Evolutionary conservation across 352 stramenopile species (phyloP), one percentile per base, ranked within the genome.

Genomic region (Blastocystis sp.): DNA sequence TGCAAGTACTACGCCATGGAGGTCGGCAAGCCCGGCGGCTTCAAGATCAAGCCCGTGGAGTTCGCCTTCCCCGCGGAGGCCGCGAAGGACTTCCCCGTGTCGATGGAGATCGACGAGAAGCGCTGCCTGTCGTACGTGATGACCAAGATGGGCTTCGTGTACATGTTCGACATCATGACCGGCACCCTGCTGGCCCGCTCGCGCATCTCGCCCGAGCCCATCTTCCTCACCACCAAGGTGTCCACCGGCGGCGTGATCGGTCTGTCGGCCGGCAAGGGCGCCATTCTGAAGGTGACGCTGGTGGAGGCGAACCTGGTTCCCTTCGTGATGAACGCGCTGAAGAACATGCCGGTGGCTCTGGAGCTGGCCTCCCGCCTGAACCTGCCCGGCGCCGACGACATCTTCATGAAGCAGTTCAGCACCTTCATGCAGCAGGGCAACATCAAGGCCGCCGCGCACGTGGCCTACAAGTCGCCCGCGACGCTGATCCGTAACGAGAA

Each of bases 101-200:
- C 94, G 88, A 96, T 99, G 91, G 91, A 96, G 62, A 92, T 98
- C 76, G 95, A 92, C 89, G 76, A 89, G 43, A 93, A 93, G 89
- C 93, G 98, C 82, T 95, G 98, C 81, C 91, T 99, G 74, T 94
- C 98, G 61, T 99, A 98, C 91, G 95, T 99, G 91, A 96, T 99
- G 88, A 98, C 96, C 48, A 99, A 98, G 93, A 98, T 98, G 94
- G 97, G 97, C 67, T 99, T 98, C 91, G 91, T 98, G 52, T 99
- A 98, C 92, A 93, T 99, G 87, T 99, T 99, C 91, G 97, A 99
- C 91, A 93, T 97, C 77, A 95, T 98, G 92, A 96, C 95, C 56
- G 96, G 96, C 87, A 98, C 98, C 91, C 95, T 96, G 60, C 93
- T 99, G 76, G 99, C 98, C 92, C 93, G 97, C 81, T 95, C 95